Evolutionary conservation across 2,329 filamentous ascomycete species (phyloP).

Genomic region (Fusarium beomiforme): DNA sequence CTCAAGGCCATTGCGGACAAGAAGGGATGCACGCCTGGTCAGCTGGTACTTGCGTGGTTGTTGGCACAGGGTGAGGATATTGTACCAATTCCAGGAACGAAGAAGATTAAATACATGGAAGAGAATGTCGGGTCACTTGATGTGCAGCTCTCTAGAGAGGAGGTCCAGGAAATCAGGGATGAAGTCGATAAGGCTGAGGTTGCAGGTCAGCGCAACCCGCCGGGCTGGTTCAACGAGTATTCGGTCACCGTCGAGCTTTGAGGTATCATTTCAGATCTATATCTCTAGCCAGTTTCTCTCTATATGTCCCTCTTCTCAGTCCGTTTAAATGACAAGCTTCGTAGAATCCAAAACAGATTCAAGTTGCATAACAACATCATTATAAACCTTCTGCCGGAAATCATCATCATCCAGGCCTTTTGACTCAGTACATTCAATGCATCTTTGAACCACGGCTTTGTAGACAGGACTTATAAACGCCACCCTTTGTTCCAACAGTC

Average conservation of each 20-base stretch:
- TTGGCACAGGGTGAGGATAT: neutral
- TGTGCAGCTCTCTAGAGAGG: neutral
- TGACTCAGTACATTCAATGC: slow-evolving; percentile 13
- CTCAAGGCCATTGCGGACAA: rapidly evolving
- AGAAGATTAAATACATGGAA: neutral
- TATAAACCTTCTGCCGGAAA: slow-evolving; percentile 13
- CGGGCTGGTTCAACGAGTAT: neutral
- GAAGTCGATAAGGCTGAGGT: neutral
- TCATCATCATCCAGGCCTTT: slow-evolving; percentile 10
- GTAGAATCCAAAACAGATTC: slow-evolving; percentile 12
- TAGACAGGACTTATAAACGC: slow-evolving; percentile 1
- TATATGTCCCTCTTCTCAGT: no score
- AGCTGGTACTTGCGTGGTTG: neutral
- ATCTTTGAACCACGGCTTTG: slow-evolving; percentile 10
- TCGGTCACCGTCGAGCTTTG: neutral
- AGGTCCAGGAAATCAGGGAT: neutral
- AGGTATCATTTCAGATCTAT: neutral
- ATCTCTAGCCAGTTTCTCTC: neutral
- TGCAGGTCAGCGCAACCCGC: neutral
- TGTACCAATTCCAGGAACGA: neutral
- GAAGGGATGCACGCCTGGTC: neutral
- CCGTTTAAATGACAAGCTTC: neutral
- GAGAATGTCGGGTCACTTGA: neutral
- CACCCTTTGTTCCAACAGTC: slow-evolving; percentile 3
- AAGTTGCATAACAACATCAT: slow-evolving; percentile 14